Conservation (phyloP, 129 eudicot genomes). For the Chrysanthemum lavandulifolium region DNA sequence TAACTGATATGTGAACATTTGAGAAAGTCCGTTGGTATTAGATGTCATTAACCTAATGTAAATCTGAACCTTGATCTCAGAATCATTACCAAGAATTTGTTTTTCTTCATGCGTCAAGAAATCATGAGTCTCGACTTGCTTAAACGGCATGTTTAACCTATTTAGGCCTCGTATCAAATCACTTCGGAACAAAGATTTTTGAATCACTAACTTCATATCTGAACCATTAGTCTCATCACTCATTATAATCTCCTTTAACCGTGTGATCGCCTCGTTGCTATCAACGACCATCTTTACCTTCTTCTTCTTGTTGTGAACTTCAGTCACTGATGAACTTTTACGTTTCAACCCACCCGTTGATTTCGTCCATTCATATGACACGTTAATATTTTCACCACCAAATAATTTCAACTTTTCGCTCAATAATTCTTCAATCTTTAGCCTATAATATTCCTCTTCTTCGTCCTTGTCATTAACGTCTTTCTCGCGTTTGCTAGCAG, state of each 20-base stretch:
- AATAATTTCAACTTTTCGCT: not conserved
- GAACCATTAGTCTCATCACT: not conserved
- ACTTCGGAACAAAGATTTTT: not conserved
- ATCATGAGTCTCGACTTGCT: not conserved
- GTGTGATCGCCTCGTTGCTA: not conserved
- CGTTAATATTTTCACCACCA: not conserved
- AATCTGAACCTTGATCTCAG: not conserved
- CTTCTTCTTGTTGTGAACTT: not conserved
- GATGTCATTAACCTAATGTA: too few species aligned
- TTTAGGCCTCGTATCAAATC: not conserved
- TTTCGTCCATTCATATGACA: not conserved
- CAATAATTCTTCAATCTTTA: not conserved
- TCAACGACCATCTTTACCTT: not conserved
- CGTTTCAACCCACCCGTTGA: not conserved
- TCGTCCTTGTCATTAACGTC: not conserved
- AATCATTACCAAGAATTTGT: not conserved
- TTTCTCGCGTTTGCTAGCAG: not conserved
- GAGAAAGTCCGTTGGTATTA: too few species aligned
- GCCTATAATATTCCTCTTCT: not conserved
- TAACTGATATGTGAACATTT: too few species aligned
- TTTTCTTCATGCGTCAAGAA: too few species aligned
- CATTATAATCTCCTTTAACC: not conserved
- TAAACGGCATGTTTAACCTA: slow-evolving; percentile 1
- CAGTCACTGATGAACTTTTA: not conserved
- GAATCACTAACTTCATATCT: not conserved